Evolutionary conservation across 352 stramenopile species (phyloP), one percentile per base, ranked within the genome.

Genomic region (Phytophthora constricta): DNA sequence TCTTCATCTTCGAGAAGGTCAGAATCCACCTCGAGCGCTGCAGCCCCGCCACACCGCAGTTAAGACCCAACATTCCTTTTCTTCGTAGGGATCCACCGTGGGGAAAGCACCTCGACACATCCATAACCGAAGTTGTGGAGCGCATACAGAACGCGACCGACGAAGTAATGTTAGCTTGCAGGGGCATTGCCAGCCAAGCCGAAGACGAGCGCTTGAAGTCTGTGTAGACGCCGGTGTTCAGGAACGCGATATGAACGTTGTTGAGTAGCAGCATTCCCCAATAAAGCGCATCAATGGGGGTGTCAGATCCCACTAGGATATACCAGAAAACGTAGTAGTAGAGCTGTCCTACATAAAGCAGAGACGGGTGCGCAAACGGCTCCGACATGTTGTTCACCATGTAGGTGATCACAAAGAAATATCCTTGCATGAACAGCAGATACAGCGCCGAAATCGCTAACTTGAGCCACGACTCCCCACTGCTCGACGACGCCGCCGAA

Each of bases 281-380:
- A 52, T 96, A 96, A 1, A 95, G 66, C 46, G 68, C 65, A 43
- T 96, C 88, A 33, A 96, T 94, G 2, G 88, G 88, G 17, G 83
- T 84, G 57, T 96, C 88, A 0, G 81, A 89, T 14, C 86, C 84
- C 5, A 96, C 88, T 17, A 96, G 65, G 50, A 94, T 87, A 70
- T 96, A 96, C 88, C 88, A 96, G 62, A 93, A 96, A 10, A 92
- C 68, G 58, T 96, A 96, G 62, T 93, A 96, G 54, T 96, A 96
- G 5, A 96, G 71, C 64, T 96, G 88, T 2, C 83, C 85, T 4
- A 92, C 69, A 69, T 95, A 96, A n/a, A 96, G 60, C 49, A 96
- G 61, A 58, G 86, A 93, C 27, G 88, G 88, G 45, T 96, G 84
- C 5, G 85, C 68, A 58, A 91, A 96, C 25, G 86, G 86, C 70